Conservation (phyloP, 78 protist species). For the Cavenderia fasciculata region DNA sequence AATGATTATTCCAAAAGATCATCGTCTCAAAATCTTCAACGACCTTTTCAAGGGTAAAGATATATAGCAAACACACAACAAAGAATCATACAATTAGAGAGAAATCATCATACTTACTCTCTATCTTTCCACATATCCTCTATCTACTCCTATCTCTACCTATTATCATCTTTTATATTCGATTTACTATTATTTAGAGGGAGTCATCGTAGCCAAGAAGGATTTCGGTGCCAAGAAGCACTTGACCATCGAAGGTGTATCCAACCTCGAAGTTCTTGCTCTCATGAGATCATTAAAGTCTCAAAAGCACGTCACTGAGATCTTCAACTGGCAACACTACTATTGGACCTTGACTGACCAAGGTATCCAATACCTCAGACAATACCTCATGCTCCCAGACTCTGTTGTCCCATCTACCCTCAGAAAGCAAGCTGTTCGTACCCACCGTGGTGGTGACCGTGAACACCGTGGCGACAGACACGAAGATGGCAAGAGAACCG, state of each 20-base stretch:
- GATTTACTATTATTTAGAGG: constrained; percentile 79
- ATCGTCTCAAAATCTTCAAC: constrained; percentile 83
- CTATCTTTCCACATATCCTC: neutral
- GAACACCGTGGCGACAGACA: constrained; percentile 8
- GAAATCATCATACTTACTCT: neutral
- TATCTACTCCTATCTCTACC: neutral
- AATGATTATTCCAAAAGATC: constrained; percentile 87
- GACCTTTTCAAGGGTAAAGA: constrained; percentile 83
- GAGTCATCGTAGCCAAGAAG: constrained; percentile 95
- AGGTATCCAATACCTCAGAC: constrained; percentile 95
- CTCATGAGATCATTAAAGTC: constrained; percentile 88
- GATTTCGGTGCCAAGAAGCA: constrained; percentile 84
- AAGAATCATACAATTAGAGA: neutral
- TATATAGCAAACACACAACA: neutral
- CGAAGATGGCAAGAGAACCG: constrained; percentile 67
- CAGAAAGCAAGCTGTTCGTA: constrained; percentile 78
- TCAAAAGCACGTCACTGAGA: constrained; percentile 87
- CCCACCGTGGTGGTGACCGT: constrained; percentile 11
- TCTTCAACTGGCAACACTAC: constrained; percentile 95
- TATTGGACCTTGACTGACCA: constrained; percentile 94
- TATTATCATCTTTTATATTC: neutral
- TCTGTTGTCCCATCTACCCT: constrained; percentile 94
- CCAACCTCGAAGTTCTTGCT: constrained; percentile 93
- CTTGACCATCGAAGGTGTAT: constrained; percentile 43
- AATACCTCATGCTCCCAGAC: constrained; percentile 93